A percentile compares a stretch with the other conserved stretches of the same genome.
These are phyloP conservation scores for Fragosphaeria purpurea DNA, from an alignment of 2,329 filamentous ascomycete species.

Conservation along the genomic window DNA sequence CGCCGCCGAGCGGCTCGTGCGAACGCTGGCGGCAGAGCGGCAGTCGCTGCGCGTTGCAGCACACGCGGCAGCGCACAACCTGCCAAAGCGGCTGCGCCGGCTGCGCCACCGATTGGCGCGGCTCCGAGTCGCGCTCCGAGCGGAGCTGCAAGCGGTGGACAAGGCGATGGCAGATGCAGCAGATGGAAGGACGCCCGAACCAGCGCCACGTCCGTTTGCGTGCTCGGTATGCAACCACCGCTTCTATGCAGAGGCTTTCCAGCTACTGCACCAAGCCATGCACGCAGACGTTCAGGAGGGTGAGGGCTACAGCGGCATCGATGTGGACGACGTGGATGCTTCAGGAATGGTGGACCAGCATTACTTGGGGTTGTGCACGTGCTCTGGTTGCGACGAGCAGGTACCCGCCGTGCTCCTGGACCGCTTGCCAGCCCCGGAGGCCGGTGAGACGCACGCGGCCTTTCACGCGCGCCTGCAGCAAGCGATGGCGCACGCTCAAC, in stretches of 20 bases:
- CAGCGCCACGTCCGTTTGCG: not conserved
- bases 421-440: not conserved
- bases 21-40: slow-evolving; percentile 38
- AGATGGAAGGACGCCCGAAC: not conserved
- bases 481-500: not conserved
- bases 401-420: slow-evolving; percentile 9
- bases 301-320: not conserved
- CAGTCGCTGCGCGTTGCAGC: slow-evolving; percentile 40
- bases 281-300: slow-evolving; percentile 1
- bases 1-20: slow-evolving; percentile 57
- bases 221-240: slow-evolving; percentile 6
- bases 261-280: slow-evolving; percentile 10
- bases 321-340: not conserved
- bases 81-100: slow-evolving; percentile 28
- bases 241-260: slow-evolving; percentile 11
- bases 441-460: slow-evolving; percentile 9
- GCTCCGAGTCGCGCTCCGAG: slow-evolving; percentile 55
- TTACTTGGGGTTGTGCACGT: not conserved
- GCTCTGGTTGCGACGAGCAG: slow-evolving; percentile 7
- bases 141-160: slow-evolving; percentile 60
- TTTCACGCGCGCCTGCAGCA: slow-evolving; percentile 11
- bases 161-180: slow-evolving; percentile 22
- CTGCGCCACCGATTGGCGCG: slow-evolving; percentile 18
- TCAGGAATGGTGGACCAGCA: too few species aligned
- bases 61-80: slow-evolving; percentile 32